Conservation (phyloP, 768 basidiomycete species). For the Boletus eberwhitei region DNA sequence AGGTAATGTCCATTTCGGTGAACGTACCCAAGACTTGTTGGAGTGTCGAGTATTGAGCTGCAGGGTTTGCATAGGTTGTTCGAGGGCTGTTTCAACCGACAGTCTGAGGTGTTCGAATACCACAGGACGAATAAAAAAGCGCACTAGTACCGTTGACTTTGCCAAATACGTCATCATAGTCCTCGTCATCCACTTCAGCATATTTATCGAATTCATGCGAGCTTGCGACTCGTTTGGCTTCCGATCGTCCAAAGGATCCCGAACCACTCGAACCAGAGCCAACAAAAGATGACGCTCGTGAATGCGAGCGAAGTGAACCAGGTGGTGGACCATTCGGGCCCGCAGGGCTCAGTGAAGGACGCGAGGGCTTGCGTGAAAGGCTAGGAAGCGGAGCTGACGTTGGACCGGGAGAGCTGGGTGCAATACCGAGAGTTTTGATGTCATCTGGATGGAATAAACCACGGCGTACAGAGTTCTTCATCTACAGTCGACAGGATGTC, state of each 20-base stretch:
- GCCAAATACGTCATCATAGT: slow-evolving; percentile 94
- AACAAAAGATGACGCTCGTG: slow-evolving; percentile 57
- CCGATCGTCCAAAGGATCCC: slow-evolving; percentile 64
- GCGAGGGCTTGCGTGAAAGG: slow-evolving; percentile 50
- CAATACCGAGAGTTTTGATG: slow-evolving; percentile 71
- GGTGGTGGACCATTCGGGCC: slow-evolving; percentile 22
- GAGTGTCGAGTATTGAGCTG: slow-evolving; percentile 85
- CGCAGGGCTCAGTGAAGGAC: slow-evolving; percentile 50
- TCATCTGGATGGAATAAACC: slow-evolving; percentile 89
- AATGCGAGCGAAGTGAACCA: slow-evolving; percentile 42
- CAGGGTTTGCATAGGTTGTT: slow-evolving; percentile 67
- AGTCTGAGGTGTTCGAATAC: neutral
- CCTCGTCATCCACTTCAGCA: slow-evolving; percentile 83
- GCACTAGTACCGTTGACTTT: slow-evolving; percentile 65
- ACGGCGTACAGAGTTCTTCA: slow-evolving; percentile 68
- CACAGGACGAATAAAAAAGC: slow-evolving; percentile 26
- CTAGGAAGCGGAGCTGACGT: slow-evolving; percentile 65
- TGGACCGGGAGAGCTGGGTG: slow-evolving; percentile 51
- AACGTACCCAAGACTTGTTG: slow-evolving; percentile 80
- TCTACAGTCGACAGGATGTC: slow-evolving; percentile 32
- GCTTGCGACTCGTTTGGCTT: slow-evolving; percentile 52
- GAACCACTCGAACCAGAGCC: slow-evolving; percentile 38
- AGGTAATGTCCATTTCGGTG: slow-evolving; percentile 5
- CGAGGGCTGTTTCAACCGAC: slow-evolving; percentile 39
- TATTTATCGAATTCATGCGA: slow-evolving; percentile 79